phyloP scores from a whole-genome alignment of 2,329 filamentous ascomycete genomes.

The Hortaea sp. region DNA sequence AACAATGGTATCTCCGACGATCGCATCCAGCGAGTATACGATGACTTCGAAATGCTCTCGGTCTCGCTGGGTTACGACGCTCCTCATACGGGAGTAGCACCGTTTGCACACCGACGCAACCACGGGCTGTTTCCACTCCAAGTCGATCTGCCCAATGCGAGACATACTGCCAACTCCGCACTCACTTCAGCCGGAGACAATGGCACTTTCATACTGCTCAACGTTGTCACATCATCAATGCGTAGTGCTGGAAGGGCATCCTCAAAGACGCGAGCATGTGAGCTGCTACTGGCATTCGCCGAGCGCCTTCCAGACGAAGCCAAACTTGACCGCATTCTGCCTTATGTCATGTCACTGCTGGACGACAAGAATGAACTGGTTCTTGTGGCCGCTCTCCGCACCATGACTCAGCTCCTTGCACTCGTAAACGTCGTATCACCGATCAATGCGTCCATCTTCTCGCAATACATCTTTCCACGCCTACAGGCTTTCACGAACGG shows the following conservation, averaged over 20 bases:
- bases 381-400: slow-evolving; percentile 72
- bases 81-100: slow-evolving; percentile 26
- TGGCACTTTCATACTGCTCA: slow-evolving; percentile 84
- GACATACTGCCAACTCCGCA: slow-evolving; percentile 55
- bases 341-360: slow-evolving; percentile 75
- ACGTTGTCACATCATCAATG: slow-evolving; percentile 76
- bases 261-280: slow-evolving; percentile 80
- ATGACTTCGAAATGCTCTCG: slow-evolving; percentile 95
- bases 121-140: slow-evolving; percentile 65
- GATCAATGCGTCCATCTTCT: slow-evolving; percentile 57
- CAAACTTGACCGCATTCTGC: slow-evolving; percentile 84
- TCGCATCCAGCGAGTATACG: slow-evolving; percentile 82
- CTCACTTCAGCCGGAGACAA: slow-evolving; percentile 62
- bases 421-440: slow-evolving; percentile 81
- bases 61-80: slow-evolving; percentile 76
- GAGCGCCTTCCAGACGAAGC: slow-evolving; percentile 90
- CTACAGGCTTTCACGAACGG: slow-evolving; percentile 48
- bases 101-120: slow-evolving; percentile 24
- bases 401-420: slow-evolving; percentile 78
- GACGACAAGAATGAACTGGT: slow-evolving; percentile 77
- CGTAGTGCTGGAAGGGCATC: slow-evolving; percentile 80
- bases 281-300: slow-evolving; percentile 82
- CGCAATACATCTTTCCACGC: slow-evolving; percentile 54
- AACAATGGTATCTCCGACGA: slow-evolving; percentile 85
- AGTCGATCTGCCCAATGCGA: slow-evolving; percentile 76